Percentiles rank a stretch among this genome's conserved stretches.
Evolutionary conservation across 495 filamentous ascomycete species (phyloP).

Genomic region (Podospora appendiculata): DNA sequence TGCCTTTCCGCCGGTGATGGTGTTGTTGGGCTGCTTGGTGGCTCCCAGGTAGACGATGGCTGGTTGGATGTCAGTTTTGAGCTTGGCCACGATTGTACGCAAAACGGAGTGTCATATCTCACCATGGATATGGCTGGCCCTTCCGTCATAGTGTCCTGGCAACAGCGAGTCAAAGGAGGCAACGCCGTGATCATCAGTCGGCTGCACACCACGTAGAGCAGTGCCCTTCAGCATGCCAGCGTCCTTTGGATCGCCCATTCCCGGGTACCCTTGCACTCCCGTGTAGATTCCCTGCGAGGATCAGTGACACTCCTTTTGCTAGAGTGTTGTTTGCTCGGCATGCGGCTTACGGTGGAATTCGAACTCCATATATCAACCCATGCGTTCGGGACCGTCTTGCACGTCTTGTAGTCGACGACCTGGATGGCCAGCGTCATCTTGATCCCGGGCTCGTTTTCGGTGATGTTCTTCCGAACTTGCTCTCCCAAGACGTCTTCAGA

Average conservation of each 20-base stretch:
- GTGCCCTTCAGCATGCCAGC: conserved; percentile 41
- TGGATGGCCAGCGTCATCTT: conserved; percentile 54
- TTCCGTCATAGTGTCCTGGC: conserved; percentile 49
- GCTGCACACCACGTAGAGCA: conserved; percentile 44
- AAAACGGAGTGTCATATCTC: neutral
- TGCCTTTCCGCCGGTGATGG: conserved; percentile 39
- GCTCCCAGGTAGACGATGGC: conserved; percentile 42
- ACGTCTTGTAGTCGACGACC: conserved; percentile 53
- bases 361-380: conserved; percentile 56
- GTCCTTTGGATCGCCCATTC: conserved; percentile 40
- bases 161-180: conserved; percentile 44
- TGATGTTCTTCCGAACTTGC: conserved; percentile 46
- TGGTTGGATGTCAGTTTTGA: neutral
- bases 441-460: conserved; percentile 48
- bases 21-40: conserved; percentile 40
- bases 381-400: conserved; percentile 47
- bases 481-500: conserved; percentile 28
- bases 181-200: conserved; percentile 40
- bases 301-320: neutral
- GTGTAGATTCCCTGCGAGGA: conserved; percentile 45
- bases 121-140: conserved; percentile 38
- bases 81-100: no score
- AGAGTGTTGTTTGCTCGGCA: neutral
- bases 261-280: conserved; percentile 42
- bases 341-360: conserved; percentile 27